Conservation (phyloP, 2,329 filamentous ascomycete genomes). For the Sporothrix sp. region DNA sequence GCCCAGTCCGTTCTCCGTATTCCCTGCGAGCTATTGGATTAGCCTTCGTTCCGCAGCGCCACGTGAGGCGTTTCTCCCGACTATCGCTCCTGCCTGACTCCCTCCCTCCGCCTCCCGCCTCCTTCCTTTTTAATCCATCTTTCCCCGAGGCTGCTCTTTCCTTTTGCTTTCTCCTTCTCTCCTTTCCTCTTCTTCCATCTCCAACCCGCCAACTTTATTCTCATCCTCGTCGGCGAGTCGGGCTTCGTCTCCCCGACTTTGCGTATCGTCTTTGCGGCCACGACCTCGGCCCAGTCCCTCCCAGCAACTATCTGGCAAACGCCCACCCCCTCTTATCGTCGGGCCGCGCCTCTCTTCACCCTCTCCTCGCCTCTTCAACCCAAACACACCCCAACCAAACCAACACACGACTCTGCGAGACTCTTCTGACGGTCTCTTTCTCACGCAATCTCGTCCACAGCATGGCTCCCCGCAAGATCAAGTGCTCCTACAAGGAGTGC, state of each 20-base stretch:
- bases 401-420: no score
- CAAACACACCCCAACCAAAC: background rate
- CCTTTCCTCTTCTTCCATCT: background rate
- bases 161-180: background rate
- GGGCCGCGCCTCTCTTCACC: background rate
- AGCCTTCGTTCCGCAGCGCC: slow-evolving; percentile 5
- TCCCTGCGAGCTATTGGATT: slow-evolving; percentile 5
- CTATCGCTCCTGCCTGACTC: background rate
- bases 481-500: slow-evolving; percentile 85
- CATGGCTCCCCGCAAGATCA: slow-evolving; percentile 67
- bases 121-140: slow-evolving; percentile 4
- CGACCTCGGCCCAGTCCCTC: background rate
- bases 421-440: background rate
- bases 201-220: background rate
- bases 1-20: slow-evolving; percentile 4
- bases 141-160: background rate
- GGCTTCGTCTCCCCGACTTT: background rate
- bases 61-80: slow-evolving; percentile 9
- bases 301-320: background rate
- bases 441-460: slow-evolving; percentile 18
- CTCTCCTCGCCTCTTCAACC: background rate
- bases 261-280: background rate
- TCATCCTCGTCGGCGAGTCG: background rate
- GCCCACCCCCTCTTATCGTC: background rate
- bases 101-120: background rate